phyloP scores from a whole-genome alignment of 768 basidiomycete genomes.

The Lanmaoa rubissima region DNA sequence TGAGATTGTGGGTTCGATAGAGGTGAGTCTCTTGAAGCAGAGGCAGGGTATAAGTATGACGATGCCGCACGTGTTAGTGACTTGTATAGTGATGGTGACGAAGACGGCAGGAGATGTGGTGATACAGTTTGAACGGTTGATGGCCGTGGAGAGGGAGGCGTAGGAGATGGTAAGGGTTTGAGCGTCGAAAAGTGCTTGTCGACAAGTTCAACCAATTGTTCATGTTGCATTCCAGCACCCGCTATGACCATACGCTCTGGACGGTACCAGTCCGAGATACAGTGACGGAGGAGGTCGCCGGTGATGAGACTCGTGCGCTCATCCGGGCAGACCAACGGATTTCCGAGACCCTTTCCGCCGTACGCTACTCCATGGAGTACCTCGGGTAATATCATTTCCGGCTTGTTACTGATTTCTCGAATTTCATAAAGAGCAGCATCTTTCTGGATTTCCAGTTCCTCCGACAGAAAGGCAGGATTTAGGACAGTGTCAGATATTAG shows the following conservation, averaged over 20 bases:
- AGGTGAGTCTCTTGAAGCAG: slow-evolving; percentile 13
- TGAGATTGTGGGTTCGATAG: slow-evolving; percentile 38
- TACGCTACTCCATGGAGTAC: slow-evolving; percentile 87
- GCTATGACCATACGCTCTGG: slow-evolving; percentile 96
- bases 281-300: slow-evolving; percentile 55
- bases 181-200: slow-evolving; percentile 81
- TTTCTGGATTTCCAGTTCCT: slow-evolving; percentile 81
- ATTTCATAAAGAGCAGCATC: slow-evolving; percentile 91
- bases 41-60: slow-evolving; percentile 57
- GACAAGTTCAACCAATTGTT: slow-evolving; percentile 80
- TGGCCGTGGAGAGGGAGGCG: slow-evolving; percentile 25
- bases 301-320: slow-evolving; percentile 74
- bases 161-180: slow-evolving; percentile 36
- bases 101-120: slow-evolving; percentile 57
- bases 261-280: slow-evolving; percentile 79
- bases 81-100: slow-evolving; percentile 56
- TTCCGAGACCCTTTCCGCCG: slow-evolving; percentile 75
- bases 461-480: slow-evolving; percentile 68
- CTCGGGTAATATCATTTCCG: slow-evolving; percentile 93
- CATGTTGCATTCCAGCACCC: slow-evolving; percentile 89
- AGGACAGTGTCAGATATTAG: slow-evolving; percentile 90
- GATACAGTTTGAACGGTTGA: slow-evolving; percentile 39
- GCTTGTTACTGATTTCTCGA: slow-evolving; percentile 82
- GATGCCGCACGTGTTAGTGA: slow-evolving; percentile 75
- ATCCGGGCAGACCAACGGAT: slow-evolving; percentile 84